Evolutionary conservation across 2,329 filamentous ascomycete genomes (phyloP), one percentile per base, ranked within the genome.

Genomic region (Magnaporthiopsis rhizophila): DNA sequence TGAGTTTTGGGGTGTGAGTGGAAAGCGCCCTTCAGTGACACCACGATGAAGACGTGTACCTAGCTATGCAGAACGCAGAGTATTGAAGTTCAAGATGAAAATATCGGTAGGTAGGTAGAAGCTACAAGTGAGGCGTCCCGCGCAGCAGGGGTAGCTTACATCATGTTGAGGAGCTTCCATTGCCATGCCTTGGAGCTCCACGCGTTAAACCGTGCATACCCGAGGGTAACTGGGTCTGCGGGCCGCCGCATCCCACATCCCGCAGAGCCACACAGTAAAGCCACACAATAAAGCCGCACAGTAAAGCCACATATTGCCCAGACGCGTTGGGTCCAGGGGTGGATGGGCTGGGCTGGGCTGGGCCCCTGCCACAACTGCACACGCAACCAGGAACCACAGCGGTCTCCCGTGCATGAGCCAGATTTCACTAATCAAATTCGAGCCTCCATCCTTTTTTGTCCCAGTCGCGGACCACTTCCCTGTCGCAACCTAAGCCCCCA

Each of bases 201-300:
- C 45, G 45, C 45, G n/a, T 50, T 68, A 66, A 68, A 67, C 68
- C 68, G 68, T 58, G 30, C 64, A 61, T 66, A 69, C 65, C 68
- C 68, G 67, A 68, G 60, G 50, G 36, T 63, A 58, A 38, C n/a
- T 5, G 21, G 11, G 18, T 6, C 45, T 3, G 18, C 38, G 38
- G 38, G 38, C 15, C 24, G 3, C 6, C n/a, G n/a, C n/a, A 30
- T 30, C 28, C 28, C 28, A 30, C 28, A 30, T 30, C 28, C 28
- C 28, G 28, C 28, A 30, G 28, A 30, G 28, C 28, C 28, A 30
- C 28, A 30, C 28, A 3, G 28, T 28, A 1, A 58, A 24, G 24
- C 57, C 57, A 58, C 57, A 58, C 4, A 1, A 38, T 11, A 38
- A 13, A 24, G 21, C 57, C 57, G 8, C 45, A n/a, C 18, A n/a